Evolutionary conservation across 208 protist species (phyloP).

Genomic region (Vickermania ingenoplastis): DNA sequence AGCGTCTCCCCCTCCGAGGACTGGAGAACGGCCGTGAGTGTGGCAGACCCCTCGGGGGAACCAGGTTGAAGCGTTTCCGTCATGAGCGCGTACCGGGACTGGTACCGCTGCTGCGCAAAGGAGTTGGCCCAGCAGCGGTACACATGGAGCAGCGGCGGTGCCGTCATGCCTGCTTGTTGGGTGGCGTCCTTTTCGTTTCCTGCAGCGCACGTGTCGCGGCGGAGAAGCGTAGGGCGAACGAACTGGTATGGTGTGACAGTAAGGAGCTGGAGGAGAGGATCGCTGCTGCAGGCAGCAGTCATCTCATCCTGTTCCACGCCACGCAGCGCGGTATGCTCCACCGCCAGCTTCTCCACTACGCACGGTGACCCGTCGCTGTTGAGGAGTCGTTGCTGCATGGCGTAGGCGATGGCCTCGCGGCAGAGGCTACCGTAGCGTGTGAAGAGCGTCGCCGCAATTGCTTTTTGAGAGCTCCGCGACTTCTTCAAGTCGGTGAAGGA

Average conservation of each 20-base stretch:
- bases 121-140: not conserved
- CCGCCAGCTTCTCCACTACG: slow-evolving; percentile 9
- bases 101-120: not conserved
- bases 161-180: no score
- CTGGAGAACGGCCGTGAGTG: not conserved
- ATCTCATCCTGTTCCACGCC: no score
- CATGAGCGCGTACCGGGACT: not conserved
- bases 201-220: no score
- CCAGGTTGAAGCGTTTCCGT: not conserved
- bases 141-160: not conserved
- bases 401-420: slow-evolving; percentile 19
- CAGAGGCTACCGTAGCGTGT: slow-evolving; percentile 32
- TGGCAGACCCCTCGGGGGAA: not conserved
- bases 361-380: slow-evolving; percentile 19
- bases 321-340: no score
- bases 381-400: slow-evolving; percentile 29
- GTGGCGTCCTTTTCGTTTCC: no score
- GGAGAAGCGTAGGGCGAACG: no score
- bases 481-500: slow-evolving; percentile 60
- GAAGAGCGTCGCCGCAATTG: slow-evolving; percentile 29
- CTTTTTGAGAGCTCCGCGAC: slow-evolving; percentile 53
- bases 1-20: not conserved
- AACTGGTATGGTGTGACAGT: not conserved
- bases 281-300: no score
- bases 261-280: not conserved